Conservation (phyloP, 192 early-diverging fungal genomes). For the Chytriomyces hyalinus region DNA sequence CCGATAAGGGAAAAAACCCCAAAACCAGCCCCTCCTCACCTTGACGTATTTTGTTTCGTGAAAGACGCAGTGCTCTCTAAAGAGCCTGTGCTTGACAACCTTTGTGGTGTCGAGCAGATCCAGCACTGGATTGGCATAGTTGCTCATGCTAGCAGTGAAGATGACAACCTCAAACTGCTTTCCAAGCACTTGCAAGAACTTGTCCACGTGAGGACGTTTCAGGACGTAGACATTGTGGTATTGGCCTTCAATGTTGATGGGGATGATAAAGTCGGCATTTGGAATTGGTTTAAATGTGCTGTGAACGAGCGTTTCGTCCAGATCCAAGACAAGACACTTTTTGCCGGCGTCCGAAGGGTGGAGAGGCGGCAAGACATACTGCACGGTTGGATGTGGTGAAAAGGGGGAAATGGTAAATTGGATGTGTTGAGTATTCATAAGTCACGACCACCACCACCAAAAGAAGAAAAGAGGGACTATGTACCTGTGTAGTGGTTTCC, state of each 20-base stretch:
- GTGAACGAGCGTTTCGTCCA: constrained; percentile 92
- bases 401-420: not conserved
- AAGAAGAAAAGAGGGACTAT: not conserved
- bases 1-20: too few relatives aligned
- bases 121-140: constrained; percentile 91
- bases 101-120: constrained; percentile 80
- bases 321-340: constrained; percentile 87
- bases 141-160: constrained; percentile 87
- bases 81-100: constrained; percentile 84
- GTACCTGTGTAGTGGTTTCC: not conserved
- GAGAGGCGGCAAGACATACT: constrained; percentile 69
- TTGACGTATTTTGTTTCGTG: constrained; percentile 91
- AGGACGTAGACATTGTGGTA: constrained; percentile 89
- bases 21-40: constrained; percentile 21
- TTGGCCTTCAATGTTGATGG: constrained; percentile 84
- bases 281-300: constrained; percentile 82
- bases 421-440: not conserved
- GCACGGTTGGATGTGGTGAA: not conserved
- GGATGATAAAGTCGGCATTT: constrained; percentile 83
- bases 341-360: constrained; percentile 65
- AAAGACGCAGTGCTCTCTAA: constrained; percentile 86
- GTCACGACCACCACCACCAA: not conserved
- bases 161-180: constrained; percentile 86
- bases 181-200: constrained; percentile 80
- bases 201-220: constrained; percentile 88